These are phyloP conservation scores for Rhodotorula paludigena DNA, from an alignment of 768 basidiomycete species.

Conservation along the genomic window DNA sequence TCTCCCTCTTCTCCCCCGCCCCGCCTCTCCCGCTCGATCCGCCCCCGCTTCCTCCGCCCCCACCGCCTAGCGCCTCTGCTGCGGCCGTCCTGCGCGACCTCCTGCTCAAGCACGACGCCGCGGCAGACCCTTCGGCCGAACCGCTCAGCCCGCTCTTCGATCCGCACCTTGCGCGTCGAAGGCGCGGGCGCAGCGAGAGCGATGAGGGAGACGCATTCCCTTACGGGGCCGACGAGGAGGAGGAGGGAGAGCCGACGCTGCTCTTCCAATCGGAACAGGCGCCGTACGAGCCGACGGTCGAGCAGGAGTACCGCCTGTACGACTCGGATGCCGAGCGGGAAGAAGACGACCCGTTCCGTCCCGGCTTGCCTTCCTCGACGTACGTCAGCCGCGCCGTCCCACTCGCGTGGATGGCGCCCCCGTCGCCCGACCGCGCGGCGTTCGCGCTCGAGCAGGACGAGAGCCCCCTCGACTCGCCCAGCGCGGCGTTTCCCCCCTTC, in stretches of 20 bases:
- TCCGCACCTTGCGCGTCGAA: too few species aligned
- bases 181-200: too few species aligned
- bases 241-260: neutral
- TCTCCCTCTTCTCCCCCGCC: neutral
- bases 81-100: conserved; percentile 4
- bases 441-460: neutral
- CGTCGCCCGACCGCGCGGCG: too few species aligned
- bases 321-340: neutral
- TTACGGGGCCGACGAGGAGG: neutral
- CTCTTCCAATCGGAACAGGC: neutral
- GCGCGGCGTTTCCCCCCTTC: conserved; percentile 1
- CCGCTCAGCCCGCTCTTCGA: neutral
- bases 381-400: neutral
- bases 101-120: conserved; percentile 6
- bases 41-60: neutral
- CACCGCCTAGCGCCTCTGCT: neutral
- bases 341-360: conserved; percentile 1
- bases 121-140: neutral
- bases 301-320: neutral
- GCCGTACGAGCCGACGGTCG: neutral
- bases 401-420: neutral
- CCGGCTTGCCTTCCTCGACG: too few species aligned
- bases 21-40: neutral
- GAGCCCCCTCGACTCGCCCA: neutral
- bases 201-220: too few species aligned